phyloP scores from a whole-genome alignment of 2,329 filamentous ascomycete genomes.

The Hypoxylon rubiginosum region DNA sequence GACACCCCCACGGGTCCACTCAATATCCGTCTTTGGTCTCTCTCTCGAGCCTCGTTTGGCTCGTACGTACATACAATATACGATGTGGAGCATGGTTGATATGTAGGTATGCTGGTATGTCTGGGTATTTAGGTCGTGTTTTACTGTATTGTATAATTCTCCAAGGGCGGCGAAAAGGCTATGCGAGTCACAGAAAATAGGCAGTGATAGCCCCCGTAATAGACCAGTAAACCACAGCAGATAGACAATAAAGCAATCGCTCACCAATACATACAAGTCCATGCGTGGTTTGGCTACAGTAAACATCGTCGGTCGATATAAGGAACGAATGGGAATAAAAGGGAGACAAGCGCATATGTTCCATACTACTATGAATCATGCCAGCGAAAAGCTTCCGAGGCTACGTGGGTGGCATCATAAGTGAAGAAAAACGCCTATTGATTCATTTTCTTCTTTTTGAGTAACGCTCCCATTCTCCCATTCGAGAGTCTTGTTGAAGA shows the following conservation, averaged over 20 bases:
- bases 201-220: constrained; percentile 38
- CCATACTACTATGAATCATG: constrained; percentile 37
- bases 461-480: constrained; percentile 5
- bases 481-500: constrained; percentile 10
- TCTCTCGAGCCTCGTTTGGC: constrained; percentile 32
- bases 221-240: constrained; percentile 20
- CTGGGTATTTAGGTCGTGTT: constrained; percentile 19
- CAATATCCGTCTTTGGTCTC: constrained; percentile 35
- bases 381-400: constrained; percentile 25
- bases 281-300: constrained; percentile 37
- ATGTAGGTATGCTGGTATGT: constrained; percentile 30
- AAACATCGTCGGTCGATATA: constrained; percentile 29
- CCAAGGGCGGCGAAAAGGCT: constrained; percentile 27
- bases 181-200: constrained; percentile 39
- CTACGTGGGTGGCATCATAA: constrained; percentile 35
- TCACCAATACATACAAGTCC: constrained; percentile 24
- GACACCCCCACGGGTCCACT: constrained; percentile 48
- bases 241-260: constrained; percentile 29
- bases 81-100: constrained; percentile 7
- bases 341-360: constrained; percentile 21
- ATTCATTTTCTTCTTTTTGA: constrained; percentile 4
- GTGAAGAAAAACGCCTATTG: constrained; percentile 28
- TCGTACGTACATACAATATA: constrained; percentile 1
- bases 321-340: constrained; percentile 26
- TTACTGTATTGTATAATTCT: constrained; percentile 34